Evolutionary conservation across 2,329 filamentous ascomycete genomes (phyloP), one percentile per base, ranked within the genome.

Genomic region (Fusarium nurragi): DNA sequence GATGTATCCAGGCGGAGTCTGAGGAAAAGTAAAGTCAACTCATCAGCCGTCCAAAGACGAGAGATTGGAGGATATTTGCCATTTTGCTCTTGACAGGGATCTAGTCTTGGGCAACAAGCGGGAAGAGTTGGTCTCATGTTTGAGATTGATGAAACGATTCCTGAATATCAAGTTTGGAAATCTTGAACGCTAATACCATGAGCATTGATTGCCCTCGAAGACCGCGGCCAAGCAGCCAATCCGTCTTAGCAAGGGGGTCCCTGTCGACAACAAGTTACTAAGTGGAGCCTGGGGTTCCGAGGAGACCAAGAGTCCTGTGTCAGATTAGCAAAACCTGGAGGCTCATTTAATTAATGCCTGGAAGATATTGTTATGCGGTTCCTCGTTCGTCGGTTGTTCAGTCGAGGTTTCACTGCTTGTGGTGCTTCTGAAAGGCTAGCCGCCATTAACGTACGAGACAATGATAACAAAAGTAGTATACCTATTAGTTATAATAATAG

Each of bases 71-170:
- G 6, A 44, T 41, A 25, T 37, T 41, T 45, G 39, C 44, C 47
- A 51, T 58, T 28, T 53, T 37, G 53, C 22, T 18, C 23, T 22
- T 44, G 34, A 19, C 16, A 28, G 25, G 40, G 45, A 52, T 22
- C 44, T 40, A 30, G 26, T 16, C 34, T 34, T 48, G 39, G 60
- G 40, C 51, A 56, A 68, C 68, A 65, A 55, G 66, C 67, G 71
- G 58, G 63, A 54, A 47, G 56, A 41, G 37, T 58, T 67, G 62
- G 65, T 64, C 55, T 64, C 67, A 65, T 70, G 83, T 86, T 84
- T 85, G 83, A 84, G 78, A 77, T 82, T 81, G 75, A 83, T 81
- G 78, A 78, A 77, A 80, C 74, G 77, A 64, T 69, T 69, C 61
- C 60, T 69, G 50, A 53, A 37, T 56, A 43, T 52, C 44, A 36